Conservation (phyloP, 1,284 basidiomycete genomes). For the Psilocybe mexicana region DNA sequence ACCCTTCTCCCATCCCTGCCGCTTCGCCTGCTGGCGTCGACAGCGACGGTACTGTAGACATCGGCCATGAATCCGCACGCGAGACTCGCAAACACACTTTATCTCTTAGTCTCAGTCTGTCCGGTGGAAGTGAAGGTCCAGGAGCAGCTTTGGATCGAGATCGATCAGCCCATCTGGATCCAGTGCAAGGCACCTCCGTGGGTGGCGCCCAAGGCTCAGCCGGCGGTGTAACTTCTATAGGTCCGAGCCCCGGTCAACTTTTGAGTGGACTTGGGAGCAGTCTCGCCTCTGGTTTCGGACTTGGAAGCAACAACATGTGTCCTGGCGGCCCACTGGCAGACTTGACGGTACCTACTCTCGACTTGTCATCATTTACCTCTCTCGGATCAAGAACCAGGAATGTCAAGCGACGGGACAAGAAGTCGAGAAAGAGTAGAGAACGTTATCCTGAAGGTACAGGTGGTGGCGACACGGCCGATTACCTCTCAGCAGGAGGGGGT, state of each 20-base stretch:
- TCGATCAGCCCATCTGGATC: too few species aligned
- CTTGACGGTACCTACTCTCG: constrained; percentile 18
- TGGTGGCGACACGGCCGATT: too few species aligned
- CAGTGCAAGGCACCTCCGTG: background rate
- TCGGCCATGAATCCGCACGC: constrained; percentile 2
- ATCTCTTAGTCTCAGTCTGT: constrained; percentile 18
- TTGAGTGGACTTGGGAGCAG: constrained; percentile 35
- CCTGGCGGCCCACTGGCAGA: constrained; percentile 19
- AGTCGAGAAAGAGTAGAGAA: constrained; percentile 7
- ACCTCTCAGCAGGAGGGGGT: constrained; percentile 6
- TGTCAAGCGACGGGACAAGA: background rate
- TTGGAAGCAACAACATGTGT: constrained; percentile 29
- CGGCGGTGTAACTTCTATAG: constrained; percentile 10
- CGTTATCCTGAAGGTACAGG: background rate
- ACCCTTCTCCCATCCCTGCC: constrained; percentile 11
- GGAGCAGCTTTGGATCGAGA: constrained; percentile 11
- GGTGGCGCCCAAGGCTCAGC: background rate
- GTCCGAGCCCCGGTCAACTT: constrained; percentile 26
- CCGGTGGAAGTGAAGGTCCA: constrained; percentile 11
- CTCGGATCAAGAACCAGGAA: background rate
- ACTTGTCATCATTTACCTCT: constrained; percentile 21
- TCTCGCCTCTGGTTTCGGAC: constrained; percentile 39
- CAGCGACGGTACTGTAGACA: constrained; percentile 24
- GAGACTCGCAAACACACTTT: constrained; percentile 14
- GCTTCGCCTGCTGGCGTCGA: constrained; percentile 7